Conservation (phyloP, 2,329 filamentous ascomycete genomes). For the Aspergillus pseudoterreus region DNA sequence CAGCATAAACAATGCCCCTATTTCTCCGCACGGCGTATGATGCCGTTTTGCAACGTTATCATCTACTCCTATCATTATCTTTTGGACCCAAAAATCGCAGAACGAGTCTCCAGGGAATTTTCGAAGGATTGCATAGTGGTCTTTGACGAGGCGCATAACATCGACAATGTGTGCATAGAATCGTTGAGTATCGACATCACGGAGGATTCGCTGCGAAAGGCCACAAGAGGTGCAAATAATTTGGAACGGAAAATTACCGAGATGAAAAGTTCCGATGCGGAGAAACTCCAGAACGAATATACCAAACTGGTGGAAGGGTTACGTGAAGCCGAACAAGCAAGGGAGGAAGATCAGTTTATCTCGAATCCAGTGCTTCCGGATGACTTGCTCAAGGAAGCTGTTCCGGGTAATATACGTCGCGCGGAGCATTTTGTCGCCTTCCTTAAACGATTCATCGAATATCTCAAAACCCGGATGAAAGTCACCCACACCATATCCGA, state of each 20-base stretch:
- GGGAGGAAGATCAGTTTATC: slow-evolving; percentile 95
- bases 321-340: slow-evolving; percentile 79
- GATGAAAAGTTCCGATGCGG: slow-evolving; percentile 92
- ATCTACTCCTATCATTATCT: slow-evolving; percentile 99
- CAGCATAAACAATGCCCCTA: slow-evolving; percentile 97
- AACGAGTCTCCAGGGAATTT: slow-evolving; percentile 88
- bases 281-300: slow-evolving; percentile 93
- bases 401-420: slow-evolving; percentile 91
- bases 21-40: slow-evolving; percentile 94
- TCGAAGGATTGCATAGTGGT: slow-evolving; percentile 98
- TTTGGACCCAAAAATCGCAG: slow-evolving; percentile 95
- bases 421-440: slow-evolving; percentile 96
- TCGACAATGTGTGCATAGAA: slow-evolving; percentile 99
- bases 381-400: slow-evolving; percentile 89
- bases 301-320: slow-evolving; percentile 91
- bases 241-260: slow-evolving; percentile 86
- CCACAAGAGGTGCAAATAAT: slow-evolving; percentile 84
- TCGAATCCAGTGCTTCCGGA: slow-evolving; percentile 90
- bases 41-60: slow-evolving; percentile 99
- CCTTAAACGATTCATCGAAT: slow-evolving; percentile 94
- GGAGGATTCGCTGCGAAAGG: slow-evolving; percentile 87
- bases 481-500: slow-evolving; percentile 96
- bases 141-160: slow-evolving; percentile 98
- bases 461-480: slow-evolving; percentile 97
- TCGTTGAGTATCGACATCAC: slow-evolving; percentile 95